Base-by-base conservation (phyloP, 352 stramenopile genomes). In the Lagenidium sp. region DNA sequence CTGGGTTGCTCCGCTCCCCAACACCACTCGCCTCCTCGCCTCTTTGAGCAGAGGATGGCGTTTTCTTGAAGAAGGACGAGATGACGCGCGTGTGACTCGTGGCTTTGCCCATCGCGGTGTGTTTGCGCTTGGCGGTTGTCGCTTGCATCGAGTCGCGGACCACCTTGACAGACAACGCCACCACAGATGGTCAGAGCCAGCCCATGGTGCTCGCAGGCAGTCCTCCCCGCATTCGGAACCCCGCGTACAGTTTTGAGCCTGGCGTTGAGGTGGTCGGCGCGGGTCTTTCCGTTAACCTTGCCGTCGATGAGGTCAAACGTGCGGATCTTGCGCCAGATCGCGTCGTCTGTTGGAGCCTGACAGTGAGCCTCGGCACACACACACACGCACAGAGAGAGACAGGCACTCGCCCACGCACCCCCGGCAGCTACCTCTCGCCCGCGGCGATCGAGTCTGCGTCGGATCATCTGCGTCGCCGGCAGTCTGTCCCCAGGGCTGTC, bases 251-350 rank as follows among this genome's bases (percentile, higher is more conserved):
- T 43, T 18, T 47, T 22, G 25, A 62, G 26, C 0, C 52, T 68
- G 30, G 58, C 61, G 57, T 88, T 85, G 31, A 88, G 34, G 0
- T 52, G 49, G 45, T 84, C 66, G 4, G 76, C 69, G 26, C 68
- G 54, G 6, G 76, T 88, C 26, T 65, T 51, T 25, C 65, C 76
- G 28, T 82, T 59, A 11, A 82, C 68, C 43, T 80, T 51, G 41
- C 76, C 73, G 42, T 80, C 55, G 6, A 83, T 57, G 16, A 88
- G 57, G 15, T 51, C 59, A 38, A 85, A 88, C 36, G 76, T 88
- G 23, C 76, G 68, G 44, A 88, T 65, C 49, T 88, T 88, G 32
- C 76, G 55, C 76, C 76, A 88, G 25, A 84, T 80, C 26, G 67
- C 63, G 39, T 63, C 74, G n/a, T 87, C 37, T 19, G 31, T 32